Conservation (phyloP, 2,329 filamentous ascomycete species). For the Aspergillus fructus region DNA sequence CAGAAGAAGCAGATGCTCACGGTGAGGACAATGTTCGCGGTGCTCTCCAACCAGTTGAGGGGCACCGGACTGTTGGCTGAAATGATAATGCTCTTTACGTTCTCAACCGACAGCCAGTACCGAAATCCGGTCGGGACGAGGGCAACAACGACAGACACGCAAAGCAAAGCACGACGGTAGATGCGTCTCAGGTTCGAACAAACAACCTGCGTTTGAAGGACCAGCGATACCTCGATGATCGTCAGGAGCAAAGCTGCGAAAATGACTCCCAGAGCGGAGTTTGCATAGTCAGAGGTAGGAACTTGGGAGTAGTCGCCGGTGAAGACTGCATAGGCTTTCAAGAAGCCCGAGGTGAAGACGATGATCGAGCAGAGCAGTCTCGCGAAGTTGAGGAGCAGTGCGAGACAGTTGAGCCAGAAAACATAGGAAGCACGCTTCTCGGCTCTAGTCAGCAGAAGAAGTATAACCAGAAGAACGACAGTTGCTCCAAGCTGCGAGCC, state of each 20-base stretch:
- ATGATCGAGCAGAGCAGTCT: conserved; percentile 47
- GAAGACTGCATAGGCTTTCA: conserved; percentile 62
- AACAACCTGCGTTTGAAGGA: conserved; percentile 64
- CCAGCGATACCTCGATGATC: conserved; percentile 58
- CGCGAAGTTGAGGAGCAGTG: conserved; percentile 60
- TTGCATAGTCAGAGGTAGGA: conserved; percentile 42
- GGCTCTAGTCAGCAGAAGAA: conserved; percentile 66
- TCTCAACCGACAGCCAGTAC: conserved; percentile 52
- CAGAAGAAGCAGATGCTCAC: conserved; percentile 63
- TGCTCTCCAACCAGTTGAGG: conserved; percentile 43
- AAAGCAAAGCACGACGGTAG: conserved; percentile 49
- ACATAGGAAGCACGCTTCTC: conserved; percentile 64
- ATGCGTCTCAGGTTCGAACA: conserved; percentile 50
- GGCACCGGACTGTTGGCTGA: conserved; percentile 24
- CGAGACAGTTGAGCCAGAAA: conserved; percentile 64
- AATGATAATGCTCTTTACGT: conserved; percentile 46
- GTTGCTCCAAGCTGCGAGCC: conserved; percentile 69
- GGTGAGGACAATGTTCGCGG: conserved; percentile 53
- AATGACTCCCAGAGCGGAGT: conserved; percentile 50
- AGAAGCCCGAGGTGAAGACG: conserved; percentile 62
- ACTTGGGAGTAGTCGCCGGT: conserved; percentile 56
- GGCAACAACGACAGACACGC: conserved; percentile 50
- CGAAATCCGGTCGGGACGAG: conserved; percentile 55
- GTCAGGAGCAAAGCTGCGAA: conserved; percentile 55
- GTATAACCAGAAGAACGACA: conserved; percentile 62